Base-by-base conservation (phyloP, 2,329 filamentous ascomycete species). In the Hypoxylon sp. region DNA sequence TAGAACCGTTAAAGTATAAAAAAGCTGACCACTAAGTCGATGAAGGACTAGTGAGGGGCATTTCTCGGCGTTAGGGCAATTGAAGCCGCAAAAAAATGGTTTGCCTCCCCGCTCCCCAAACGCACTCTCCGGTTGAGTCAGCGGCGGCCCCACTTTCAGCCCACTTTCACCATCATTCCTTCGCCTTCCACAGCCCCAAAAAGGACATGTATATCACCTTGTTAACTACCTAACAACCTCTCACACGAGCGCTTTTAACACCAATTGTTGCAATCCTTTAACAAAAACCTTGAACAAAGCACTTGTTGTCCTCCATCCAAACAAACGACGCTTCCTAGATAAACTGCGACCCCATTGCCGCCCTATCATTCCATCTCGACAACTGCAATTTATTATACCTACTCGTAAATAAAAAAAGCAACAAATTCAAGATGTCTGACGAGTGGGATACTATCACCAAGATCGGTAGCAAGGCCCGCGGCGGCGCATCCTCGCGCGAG, bases 401-500 rank as follows among this genome's bases (percentile, higher is more conserved):
- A 12, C 41, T 31, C n/a, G 9, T 11, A 21, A 27, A 35, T 19
- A 1, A 20, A 20, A 5, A 20, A 41, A 7, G 12, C 23, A 21
- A 21, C 11, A 15, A 34, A 46, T 82, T 84, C 86, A 86, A 68
- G 42, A 84, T 88, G 82, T 54, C 56, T 56, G 79, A 83, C 69
- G 91, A 96, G 68, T 97, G 93, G 92, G 89, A 96, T 67, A 74
- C 77, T 63, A 85, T 89, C 65, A 96, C 91, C 76, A 96, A 94
- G 82, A 97, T 99, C 70, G 94, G 94, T 69, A 90, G 85, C 83
- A 93, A 89, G 76, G 83, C 82, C 69, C 85, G 84, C 61, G 82
- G 86, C 62, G 88, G 87, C 64, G 81, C 74, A 51, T 73, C 71
- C 46, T 78, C 83, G 63, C 89, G 90, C 64, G 91, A 97, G 81